Evolutionary conservation across 2,329 filamentous ascomycete genomes (phyloP).

Genomic region (Pseudofabraea citricarpa): DNA sequence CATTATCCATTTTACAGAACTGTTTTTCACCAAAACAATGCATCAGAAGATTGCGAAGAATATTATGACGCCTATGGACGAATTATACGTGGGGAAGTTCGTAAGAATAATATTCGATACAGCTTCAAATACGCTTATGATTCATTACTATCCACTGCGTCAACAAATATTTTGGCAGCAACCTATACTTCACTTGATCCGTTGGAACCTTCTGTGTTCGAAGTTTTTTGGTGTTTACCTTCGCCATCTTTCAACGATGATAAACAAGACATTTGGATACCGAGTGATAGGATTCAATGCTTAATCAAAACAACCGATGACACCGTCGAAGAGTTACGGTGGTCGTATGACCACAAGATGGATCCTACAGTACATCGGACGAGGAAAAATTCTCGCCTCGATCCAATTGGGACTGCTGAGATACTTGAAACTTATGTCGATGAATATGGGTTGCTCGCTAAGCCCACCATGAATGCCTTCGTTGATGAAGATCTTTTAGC

Average conservation of each 20-base stretch:
- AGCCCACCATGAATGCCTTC: conserved; percentile 27
- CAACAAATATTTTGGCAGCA: conserved; percentile 29
- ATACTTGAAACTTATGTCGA: conserved; percentile 24
- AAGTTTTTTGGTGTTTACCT: conserved; percentile 30
- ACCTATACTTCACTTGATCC: conserved; percentile 17
- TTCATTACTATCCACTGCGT: conserved; percentile 28
- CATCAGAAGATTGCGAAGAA: conserved; percentile 15
- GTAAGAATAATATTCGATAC: conserved; percentile 23
- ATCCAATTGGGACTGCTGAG: conserved; percentile 11
- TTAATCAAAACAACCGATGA: conserved; percentile 25
- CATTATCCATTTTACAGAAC: background rate
- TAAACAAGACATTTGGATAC: conserved; percentile 30
- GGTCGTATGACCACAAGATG: conserved; percentile 32
- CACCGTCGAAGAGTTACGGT: conserved; percentile 26
- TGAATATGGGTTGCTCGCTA: conserved; percentile 23
- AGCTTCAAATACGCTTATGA: conserved; percentile 31
- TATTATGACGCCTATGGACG: conserved; percentile 32
- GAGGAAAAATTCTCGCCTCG: conserved; percentile 24
- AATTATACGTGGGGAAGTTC: conserved; percentile 26
- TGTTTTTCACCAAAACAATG: conserved; percentile 4
- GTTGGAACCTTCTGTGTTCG: conserved; percentile 21
- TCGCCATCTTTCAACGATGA: conserved; percentile 8
- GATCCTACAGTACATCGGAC: conserved; percentile 31
- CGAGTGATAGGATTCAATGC: conserved; percentile 30
- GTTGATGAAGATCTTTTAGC: conserved; percentile 32